Evolutionary conservation across 805 yeast species (phyloP).

Genomic region (Metschnikowia similis): DNA sequence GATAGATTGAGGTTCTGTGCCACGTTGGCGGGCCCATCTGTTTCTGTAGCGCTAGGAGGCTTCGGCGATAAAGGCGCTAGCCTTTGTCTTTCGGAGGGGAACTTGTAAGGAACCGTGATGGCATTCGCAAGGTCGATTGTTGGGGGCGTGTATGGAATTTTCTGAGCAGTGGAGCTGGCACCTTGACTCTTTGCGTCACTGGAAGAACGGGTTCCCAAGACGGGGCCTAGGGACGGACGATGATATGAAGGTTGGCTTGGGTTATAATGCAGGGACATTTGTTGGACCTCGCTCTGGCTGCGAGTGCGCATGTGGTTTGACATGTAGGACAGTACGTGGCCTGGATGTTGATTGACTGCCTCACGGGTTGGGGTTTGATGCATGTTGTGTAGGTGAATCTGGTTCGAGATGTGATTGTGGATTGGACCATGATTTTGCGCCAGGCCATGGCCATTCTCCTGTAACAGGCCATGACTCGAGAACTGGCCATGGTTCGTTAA

Average conservation of each 20-base stretch:
- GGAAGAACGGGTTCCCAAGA: background rate
- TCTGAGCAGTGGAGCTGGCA: background rate
- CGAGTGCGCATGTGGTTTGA: background rate
- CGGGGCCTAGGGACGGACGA: background rate
- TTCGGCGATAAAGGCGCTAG: conserved; percentile 8
- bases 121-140: background rate
- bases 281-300: background rate
- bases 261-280: background rate
- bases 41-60: background rate
- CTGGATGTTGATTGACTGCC: background rate
- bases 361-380: background rate
- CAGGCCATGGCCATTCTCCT: no score
- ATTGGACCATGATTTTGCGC: no score
- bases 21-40: background rate
- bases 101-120: background rate
- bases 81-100: conserved; percentile 2
- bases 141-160: background rate
- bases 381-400: background rate
- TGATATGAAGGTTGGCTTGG: background rate
- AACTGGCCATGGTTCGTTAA: no score
- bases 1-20: conserved; percentile 8
- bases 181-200: background rate
- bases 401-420: background rate
- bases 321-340: background rate
- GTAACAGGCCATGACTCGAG: no score